Evolutionary conservation across 1,284 basidiomycete genomes (phyloP).

Genomic region (Fomitopsis betulina): DNA sequence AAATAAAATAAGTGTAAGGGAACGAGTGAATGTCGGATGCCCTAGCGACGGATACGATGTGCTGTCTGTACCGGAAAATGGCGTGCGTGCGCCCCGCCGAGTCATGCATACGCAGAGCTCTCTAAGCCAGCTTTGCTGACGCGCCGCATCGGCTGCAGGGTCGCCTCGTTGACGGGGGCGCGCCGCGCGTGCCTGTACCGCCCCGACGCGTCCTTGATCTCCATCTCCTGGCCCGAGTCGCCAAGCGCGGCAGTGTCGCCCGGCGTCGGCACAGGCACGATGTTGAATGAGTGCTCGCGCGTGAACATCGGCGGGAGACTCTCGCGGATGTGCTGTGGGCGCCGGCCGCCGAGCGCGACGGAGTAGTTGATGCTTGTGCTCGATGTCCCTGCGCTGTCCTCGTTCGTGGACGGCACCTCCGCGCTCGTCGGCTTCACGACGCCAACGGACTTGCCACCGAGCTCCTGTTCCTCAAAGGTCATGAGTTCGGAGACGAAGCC

Average conservation of each 20-base stretch:
- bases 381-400: constrained; percentile 16
- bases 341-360: constrained; percentile 41
- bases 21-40: neutral
- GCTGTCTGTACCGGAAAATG: neutral
- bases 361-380: constrained; percentile 31
- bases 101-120: constrained; percentile 36
- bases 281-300: constrained; percentile 26
- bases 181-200: constrained; percentile 80
- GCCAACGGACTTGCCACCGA: constrained; percentile 78
- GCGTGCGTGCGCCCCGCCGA: neutral
- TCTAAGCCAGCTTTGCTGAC: constrained; percentile 90
- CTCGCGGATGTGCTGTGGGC: constrained; percentile 64
- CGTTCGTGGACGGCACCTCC: constrained; percentile 19
- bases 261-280: constrained; percentile 21
- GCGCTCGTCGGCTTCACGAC: constrained; percentile 45
- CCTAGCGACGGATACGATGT: neutral
- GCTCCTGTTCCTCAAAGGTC: constrained; percentile 89
- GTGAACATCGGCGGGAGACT: constrained; percentile 64
- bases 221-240: constrained; percentile 72
- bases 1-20: neutral
- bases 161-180: constrained; percentile 82
- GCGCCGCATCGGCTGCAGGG: constrained; percentile 79
- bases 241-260: constrained; percentile 38
- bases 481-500: constrained; percentile 97
- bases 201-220: constrained; percentile 78